phyloP scores from a whole-genome alignment of 352 stramenopile genomes.

The Pythium apleroticum region DNA sequence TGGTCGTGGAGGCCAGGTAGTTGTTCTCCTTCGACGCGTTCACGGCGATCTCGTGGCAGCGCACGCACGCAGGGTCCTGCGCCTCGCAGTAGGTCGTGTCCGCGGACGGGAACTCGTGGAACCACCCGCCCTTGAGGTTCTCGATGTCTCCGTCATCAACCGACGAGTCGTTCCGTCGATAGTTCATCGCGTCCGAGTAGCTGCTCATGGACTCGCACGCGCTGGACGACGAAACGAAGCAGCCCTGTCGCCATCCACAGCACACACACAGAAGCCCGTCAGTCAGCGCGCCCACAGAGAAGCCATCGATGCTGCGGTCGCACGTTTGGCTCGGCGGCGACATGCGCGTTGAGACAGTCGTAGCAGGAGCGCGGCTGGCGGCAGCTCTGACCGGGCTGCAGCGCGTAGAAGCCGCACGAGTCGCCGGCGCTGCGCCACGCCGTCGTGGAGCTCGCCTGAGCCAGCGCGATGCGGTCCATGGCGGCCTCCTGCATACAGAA shows the following conservation, averaged over 20 bases:
- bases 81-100: conserved; percentile 57
- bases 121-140: conserved; percentile 30
- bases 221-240: conserved; percentile 41
- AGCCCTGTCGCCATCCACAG: conserved; percentile 34
- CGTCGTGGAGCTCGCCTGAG: background rate
- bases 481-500: too few relatives aligned
- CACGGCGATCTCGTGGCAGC: conserved; percentile 39
- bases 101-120: conserved; percentile 43
- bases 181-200: conserved; percentile 46
- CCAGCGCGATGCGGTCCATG: background rate
- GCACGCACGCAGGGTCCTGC: conserved; percentile 40
- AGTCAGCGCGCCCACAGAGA: background rate
- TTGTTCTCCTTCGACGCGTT: conserved; percentile 41
- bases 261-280: background rate
- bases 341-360: conserved; percentile 55
- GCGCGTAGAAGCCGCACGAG: conserved; percentile 49
- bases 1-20: conserved; percentile 45
- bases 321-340: conserved; percentile 34
- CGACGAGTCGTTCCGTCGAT: conserved; percentile 32
- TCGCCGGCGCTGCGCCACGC: conserved; percentile 20
- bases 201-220: conserved; percentile 46
- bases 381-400: conserved; percentile 34
- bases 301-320: background rate
- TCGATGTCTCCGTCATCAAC: conserved; percentile 39
- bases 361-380: conserved; percentile 49